These are phyloP conservation scores for Phytophthora sp. DNA, from an alignment of 352 stramenopile genomes.

Conservation along the genomic window DNA sequence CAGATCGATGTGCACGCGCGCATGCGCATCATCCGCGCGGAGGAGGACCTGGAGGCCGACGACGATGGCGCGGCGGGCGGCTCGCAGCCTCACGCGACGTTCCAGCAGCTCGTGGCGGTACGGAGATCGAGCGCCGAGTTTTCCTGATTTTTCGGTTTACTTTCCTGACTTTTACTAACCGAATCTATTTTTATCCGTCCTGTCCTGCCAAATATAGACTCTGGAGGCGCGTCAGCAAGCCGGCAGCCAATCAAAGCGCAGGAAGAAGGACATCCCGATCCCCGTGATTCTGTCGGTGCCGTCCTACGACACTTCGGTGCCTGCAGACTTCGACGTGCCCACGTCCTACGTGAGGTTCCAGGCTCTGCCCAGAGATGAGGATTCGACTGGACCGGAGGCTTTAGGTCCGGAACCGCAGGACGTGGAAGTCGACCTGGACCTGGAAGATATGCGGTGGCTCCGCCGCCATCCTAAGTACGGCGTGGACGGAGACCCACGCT, in stretches of 20 bases:
- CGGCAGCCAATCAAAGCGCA: constrained; percentile 45
- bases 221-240: constrained; percentile 64
- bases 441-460: constrained; percentile 91
- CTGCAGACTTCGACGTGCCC: constrained; percentile 71
- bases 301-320: constrained; percentile 72
- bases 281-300: constrained; percentile 75
- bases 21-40: constrained; percentile 84
- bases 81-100: constrained; percentile 54
- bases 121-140: constrained; percentile 2
- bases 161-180: constrained; percentile 8
- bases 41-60: constrained; percentile 79
- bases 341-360: constrained; percentile 88
- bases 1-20: constrained; percentile 89
- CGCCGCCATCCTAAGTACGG: constrained; percentile 84
- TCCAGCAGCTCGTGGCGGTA: constrained; percentile 80
- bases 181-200: constrained; percentile 3
- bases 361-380: constrained; percentile 48
- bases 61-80: constrained; percentile 46
- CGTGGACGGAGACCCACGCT: constrained; percentile 76
- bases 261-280: constrained; percentile 90
- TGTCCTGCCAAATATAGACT: constrained; percentile 39
- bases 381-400: constrained; percentile 21
- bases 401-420: constrained; percentile 45
- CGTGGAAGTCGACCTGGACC: constrained; percentile 77
- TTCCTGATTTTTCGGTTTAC: constrained; percentile 2